Conservation (phyloP, 768 basidiomycete genomes). For the Phlebiopsis flavidoalba region DNA sequence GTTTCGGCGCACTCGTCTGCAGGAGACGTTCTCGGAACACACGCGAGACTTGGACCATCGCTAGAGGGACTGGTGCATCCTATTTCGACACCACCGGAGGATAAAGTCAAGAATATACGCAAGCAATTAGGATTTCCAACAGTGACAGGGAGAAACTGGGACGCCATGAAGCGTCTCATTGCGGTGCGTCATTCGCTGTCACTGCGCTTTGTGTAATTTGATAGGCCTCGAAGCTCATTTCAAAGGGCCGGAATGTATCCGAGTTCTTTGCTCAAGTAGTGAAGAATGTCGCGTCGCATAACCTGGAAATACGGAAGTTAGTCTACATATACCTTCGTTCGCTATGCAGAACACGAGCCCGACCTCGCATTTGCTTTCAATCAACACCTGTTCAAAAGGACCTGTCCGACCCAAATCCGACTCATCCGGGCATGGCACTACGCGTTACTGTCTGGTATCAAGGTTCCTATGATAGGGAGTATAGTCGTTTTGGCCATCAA, state of each 20-base stretch:
- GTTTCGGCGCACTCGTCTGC: constrained; percentile 78
- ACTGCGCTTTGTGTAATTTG: not conserved
- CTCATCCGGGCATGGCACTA: constrained; percentile 93
- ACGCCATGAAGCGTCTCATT: constrained; percentile 92
- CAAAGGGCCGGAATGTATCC: constrained; percentile 87
- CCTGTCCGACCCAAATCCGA: constrained; percentile 83
- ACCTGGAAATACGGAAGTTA: constrained; percentile 92
- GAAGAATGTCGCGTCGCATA: constrained; percentile 91
- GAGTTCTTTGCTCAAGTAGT: constrained; percentile 96
- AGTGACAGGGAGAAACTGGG: constrained; percentile 88
- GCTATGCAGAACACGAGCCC: constrained; percentile 90
- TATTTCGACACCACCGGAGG: constrained; percentile 72
- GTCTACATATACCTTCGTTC: constrained; percentile 96
- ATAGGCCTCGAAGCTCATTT: constrained; percentile 64
- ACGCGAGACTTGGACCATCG: constrained; percentile 66
- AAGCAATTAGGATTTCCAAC: constrained; percentile 84
- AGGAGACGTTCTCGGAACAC: constrained; percentile 78
- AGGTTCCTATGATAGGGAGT: constrained; percentile 82
- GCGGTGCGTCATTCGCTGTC: constrained; percentile 54
- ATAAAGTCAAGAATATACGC: constrained; percentile 77
- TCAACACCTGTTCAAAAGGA: constrained; percentile 99
- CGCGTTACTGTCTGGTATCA: constrained; percentile 90
- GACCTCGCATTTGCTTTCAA: constrained; percentile 92
- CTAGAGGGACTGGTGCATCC: constrained; percentile 47
- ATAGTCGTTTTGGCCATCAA: constrained; percentile 85